Percentiles rank a stretch among this genome's conserved stretches.
These are phyloP conservation scores for Avena eriantha DNA, from an alignment of 176 grass and related monocot genomes.

Conservation along the genomic window DNA sequence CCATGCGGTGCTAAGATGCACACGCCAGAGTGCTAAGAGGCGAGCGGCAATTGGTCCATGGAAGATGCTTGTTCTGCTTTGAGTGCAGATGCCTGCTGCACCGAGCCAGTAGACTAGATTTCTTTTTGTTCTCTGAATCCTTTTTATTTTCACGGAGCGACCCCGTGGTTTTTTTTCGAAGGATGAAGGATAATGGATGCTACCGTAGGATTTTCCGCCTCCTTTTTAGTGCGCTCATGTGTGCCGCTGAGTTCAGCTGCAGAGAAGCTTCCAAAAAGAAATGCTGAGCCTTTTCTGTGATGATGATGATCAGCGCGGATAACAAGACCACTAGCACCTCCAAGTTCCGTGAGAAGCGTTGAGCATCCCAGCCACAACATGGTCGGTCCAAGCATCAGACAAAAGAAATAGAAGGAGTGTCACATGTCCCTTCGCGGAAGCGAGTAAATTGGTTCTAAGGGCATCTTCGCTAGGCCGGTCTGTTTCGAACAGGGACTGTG, in stretches of 20 bases:
- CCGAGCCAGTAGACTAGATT: neutral
- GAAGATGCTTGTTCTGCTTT: neutral
- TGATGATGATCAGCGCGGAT: neutral
- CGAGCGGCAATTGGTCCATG: neutral
- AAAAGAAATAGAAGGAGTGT: too few species aligned
- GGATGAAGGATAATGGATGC: neutral
- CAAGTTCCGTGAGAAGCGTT: too few species aligned
- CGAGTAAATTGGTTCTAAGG: too few species aligned
- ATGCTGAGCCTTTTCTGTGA: too few species aligned
- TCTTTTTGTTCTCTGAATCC: neutral
- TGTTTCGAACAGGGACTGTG: too few species aligned
- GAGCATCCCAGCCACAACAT: too few species aligned
- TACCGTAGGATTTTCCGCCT: too few species aligned
- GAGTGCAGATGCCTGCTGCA: neutral
- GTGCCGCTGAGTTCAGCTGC: neutral
- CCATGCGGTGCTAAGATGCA: neutral
- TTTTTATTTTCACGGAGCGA: conserved; percentile 1
- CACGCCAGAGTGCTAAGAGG: neutral
- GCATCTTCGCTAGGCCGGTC: too few species aligned
- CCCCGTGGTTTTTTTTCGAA: neutral
- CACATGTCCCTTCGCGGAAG: too few species aligned
- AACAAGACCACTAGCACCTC: too few species aligned
- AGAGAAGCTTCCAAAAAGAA: neutral
- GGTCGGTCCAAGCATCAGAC: too few species aligned
- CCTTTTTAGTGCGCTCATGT: neutral